A percentile compares a stretch with the other conserved stretches of the same genome.
phyloP scores from a whole-genome alignment of 2,329 filamentous ascomycete species.

The Amauroascus verrucosus region DNA sequence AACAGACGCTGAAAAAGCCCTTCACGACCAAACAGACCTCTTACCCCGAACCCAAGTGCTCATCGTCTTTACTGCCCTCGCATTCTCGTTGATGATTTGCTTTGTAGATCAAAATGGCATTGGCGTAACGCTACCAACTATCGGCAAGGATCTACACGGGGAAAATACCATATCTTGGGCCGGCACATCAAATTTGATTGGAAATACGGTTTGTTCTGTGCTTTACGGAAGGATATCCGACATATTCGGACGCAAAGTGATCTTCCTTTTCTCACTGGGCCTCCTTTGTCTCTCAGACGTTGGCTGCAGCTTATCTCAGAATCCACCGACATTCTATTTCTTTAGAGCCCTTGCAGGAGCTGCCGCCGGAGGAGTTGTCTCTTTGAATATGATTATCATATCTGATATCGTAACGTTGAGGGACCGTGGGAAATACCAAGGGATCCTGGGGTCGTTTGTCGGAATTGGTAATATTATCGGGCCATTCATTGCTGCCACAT shows the following conservation, averaged over 20 bases:
- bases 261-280: conserved; percentile 48
- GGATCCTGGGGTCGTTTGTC: conserved; percentile 40
- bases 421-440: conserved; percentile 54
- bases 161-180: background rate
- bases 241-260: conserved; percentile 49
- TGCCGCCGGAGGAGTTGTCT: conserved; percentile 51
- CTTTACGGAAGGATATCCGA: conserved; percentile 54
- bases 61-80: background rate
- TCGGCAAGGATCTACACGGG: background rate
- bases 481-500: conserved; percentile 43
- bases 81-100: background rate
- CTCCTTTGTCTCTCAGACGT: conserved; percentile 46
- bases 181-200: background rate
- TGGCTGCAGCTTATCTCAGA: conserved; percentile 37
- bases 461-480: conserved; percentile 47
- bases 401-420: conserved; percentile 51
- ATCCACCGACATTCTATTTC: conserved; percentile 48
- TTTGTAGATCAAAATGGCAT: background rate
- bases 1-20: background rate
- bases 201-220: conserved; percentile 25
- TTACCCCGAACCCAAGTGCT: background rate
- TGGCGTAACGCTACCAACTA: background rate
- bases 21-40: background rate
- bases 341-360: conserved; percentile 52
- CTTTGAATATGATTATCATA: conserved; percentile 51